Percentiles rank a stretch among this genome's conserved stretches.
These are phyloP conservation scores for Caloboletus firmus DNA, from an alignment of 1,284 basidiomycete genomes.

Conservation along the genomic window DNA sequence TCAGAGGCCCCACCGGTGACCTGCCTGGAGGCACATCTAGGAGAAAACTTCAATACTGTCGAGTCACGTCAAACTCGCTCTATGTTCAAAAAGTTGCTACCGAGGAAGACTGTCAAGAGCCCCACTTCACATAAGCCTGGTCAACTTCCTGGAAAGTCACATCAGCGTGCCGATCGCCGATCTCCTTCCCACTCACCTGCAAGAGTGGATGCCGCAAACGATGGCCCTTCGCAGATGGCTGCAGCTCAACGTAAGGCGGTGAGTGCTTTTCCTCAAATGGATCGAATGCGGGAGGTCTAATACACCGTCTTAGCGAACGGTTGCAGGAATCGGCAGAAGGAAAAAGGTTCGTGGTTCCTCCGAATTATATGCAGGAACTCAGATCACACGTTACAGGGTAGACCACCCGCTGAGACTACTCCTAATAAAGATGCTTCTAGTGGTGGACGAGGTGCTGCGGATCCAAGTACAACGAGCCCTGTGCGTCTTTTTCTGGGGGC, in stretches of 20 bases:
- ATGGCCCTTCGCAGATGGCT: background rate
- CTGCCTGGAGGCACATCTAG: background rate
- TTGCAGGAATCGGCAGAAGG: background rate
- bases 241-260: background rate
- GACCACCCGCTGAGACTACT: background rate
- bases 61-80: background rate
- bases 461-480: accelerated
- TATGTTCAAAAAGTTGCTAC: background rate
- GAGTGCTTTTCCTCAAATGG: background rate
- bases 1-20: background rate
- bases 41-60: too few relatives aligned
- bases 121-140: background rate
- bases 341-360: background rate
- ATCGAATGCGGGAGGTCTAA: background rate
- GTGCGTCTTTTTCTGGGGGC: background rate
- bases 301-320: background rate
- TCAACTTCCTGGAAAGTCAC: background rate
- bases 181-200: background rate
- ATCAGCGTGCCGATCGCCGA: too few relatives aligned
- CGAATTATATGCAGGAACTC: background rate
- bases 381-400: background rate
- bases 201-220: too few relatives aligned
- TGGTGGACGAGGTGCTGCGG: background rate
- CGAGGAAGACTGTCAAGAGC: background rate
- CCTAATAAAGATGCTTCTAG: background rate